These are phyloP conservation scores for Diaporthe longicolla DNA, from an alignment of 2,329 filamentous ascomycete genomes.

Conservation along the genomic window DNA sequence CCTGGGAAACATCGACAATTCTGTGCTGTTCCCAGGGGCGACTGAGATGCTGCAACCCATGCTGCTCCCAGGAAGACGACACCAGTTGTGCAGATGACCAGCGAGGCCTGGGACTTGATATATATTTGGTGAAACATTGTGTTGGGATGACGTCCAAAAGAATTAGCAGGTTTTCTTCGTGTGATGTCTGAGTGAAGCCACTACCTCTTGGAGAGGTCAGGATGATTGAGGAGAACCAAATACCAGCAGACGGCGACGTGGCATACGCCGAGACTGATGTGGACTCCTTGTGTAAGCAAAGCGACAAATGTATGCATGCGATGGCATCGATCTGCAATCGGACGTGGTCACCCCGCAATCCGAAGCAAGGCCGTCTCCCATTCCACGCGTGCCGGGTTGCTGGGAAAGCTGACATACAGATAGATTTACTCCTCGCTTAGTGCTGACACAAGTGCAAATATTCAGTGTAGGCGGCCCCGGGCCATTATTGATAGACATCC, in stretches of 20 bases:
- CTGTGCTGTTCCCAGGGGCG: background rate
- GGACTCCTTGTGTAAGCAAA: too few species aligned
- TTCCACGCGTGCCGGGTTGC: background rate
- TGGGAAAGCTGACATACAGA: background rate
- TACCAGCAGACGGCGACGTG: too few species aligned
- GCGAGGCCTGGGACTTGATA: background rate
- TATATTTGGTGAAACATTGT: background rate
- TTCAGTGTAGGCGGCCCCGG: background rate
- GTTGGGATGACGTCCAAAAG: too few species aligned
- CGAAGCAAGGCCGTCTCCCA: too few species aligned
- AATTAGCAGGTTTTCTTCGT: too few species aligned
- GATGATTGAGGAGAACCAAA: too few species aligned
- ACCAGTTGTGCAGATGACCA: background rate
- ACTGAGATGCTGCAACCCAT: conserved; percentile 8
- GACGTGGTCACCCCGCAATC: too few species aligned
- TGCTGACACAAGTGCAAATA: background rate
- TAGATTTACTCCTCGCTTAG: background rate
- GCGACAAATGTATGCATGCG: too few species aligned
- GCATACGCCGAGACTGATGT: too few species aligned
- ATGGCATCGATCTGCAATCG: too few species aligned
- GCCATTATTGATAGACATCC: background rate
- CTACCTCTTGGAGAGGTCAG: too few species aligned
- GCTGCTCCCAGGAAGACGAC: conserved; percentile 8
- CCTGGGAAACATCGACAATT: conserved; percentile 64
- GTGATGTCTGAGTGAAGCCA: too few species aligned